A percentile compares a stretch with the other conserved stretches of the same genome.
Evolutionary conservation across 2,329 filamentous ascomycete species (phyloP).

Genomic region (Penicillium sp.): DNA sequence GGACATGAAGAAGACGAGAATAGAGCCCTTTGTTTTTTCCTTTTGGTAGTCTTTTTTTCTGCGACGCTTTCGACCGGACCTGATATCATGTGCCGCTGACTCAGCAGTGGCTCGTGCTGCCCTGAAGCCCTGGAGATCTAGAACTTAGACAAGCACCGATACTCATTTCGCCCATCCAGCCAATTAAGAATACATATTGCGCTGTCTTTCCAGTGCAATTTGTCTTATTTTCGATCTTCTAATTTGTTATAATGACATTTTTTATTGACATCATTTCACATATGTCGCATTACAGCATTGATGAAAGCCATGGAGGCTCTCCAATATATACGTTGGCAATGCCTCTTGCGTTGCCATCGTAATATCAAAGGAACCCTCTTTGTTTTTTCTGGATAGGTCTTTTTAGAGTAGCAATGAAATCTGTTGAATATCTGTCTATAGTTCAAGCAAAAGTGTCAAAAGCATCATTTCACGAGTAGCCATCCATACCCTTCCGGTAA

Average conservation of each 20-base stretch:
- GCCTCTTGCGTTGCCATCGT: not conserved
- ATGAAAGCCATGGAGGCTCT: not conserved
- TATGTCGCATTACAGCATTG: not conserved
- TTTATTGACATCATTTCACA: not conserved
- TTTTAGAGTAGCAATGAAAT: not conserved
- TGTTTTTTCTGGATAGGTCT: not conserved
- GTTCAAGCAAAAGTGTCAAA: not conserved
- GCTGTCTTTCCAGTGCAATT: not conserved
- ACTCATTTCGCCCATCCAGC: not conserved
- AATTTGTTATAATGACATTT: not conserved
- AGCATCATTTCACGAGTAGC: not conserved
- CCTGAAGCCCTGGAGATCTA: not conserved
- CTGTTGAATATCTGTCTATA: not conserved
- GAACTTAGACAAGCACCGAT: not conserved
- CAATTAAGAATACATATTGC: too few relatives aligned
- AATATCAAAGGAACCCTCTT: not conserved
- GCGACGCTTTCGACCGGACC: conserved; percentile 26
- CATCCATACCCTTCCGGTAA: not conserved
- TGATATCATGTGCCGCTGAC: conserved; percentile 33
- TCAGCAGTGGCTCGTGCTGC: conserved; percentile 18
- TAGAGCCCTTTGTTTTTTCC: conserved; percentile 21
- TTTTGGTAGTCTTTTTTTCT: conserved; percentile 24
- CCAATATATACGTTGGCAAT: not conserved
- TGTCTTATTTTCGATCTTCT: not conserved
- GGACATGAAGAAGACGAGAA: conserved; percentile 21